phyloP scores from a whole-genome alignment of 1,284 basidiomycete genomes.

The Moesziomyces antarcticus region DNA sequence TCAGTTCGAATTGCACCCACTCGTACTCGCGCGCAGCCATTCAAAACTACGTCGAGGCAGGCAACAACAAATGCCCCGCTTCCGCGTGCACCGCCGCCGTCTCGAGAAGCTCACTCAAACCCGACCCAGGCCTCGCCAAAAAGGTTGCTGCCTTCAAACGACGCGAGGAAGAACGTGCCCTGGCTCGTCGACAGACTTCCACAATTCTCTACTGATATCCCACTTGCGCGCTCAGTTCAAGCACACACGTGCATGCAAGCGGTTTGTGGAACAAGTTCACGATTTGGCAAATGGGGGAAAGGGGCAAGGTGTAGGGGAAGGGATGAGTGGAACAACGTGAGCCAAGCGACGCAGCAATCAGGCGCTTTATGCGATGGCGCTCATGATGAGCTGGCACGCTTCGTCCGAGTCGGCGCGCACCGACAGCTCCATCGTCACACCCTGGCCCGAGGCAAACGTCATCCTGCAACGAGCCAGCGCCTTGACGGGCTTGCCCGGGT shows the following conservation, averaged over 20 bases:
- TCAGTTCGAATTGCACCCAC: slow-evolving; percentile 30
- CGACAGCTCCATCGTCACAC: slow-evolving; percentile 92
- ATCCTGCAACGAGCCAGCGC: slow-evolving; percentile 92
- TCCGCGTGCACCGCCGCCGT: slow-evolving; percentile 19
- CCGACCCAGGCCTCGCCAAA: slow-evolving; percentile 26
- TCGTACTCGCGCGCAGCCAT: slow-evolving; percentile 38
- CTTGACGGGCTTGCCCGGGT: slow-evolving; percentile 85
- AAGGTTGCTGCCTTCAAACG: slow-evolving; percentile 46
- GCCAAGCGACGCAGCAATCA: neutral
- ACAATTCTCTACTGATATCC: slow-evolving; percentile 26
- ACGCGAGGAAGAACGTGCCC: slow-evolving; percentile 33
- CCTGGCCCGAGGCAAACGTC: slow-evolving; percentile 88
- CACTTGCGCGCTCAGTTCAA: neutral
- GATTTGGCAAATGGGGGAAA: slow-evolving; percentile 2
- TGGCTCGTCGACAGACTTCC: slow-evolving; percentile 32
- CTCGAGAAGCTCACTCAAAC: slow-evolving; percentile 17
- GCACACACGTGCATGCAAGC: slow-evolving; percentile 1
- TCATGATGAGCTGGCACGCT: slow-evolving; percentile 85
- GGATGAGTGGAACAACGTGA: neutral
- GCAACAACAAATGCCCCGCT: slow-evolving; percentile 45
- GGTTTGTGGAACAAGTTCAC: slow-evolving; percentile 1
- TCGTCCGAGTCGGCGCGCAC: slow-evolving; percentile 92
- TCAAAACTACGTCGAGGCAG: slow-evolving; percentile 22
- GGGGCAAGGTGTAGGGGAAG: neutral
- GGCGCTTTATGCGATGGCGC: slow-evolving; percentile 75